phyloP scores from a whole-genome alignment of 2,329 filamentous ascomycete species.

The Thelonectria olida region DNA sequence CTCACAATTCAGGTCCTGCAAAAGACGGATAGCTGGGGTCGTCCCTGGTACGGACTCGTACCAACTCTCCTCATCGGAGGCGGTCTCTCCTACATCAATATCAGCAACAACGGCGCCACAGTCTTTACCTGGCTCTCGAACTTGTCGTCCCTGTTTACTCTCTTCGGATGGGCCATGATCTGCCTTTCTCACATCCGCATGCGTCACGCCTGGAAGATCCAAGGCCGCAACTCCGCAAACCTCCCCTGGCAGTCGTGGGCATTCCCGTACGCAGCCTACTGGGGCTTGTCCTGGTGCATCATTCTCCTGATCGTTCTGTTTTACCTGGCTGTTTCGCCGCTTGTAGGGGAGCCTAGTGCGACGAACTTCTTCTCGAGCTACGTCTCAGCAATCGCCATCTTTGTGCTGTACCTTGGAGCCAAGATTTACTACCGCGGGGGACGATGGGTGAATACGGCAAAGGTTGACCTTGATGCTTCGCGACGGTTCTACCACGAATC shows the following conservation, averaged over 20 bases:
- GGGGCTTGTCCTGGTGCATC: constrained; percentile 54
- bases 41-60: constrained; percentile 44
- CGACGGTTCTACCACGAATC: constrained; percentile 16
- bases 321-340: constrained; percentile 57
- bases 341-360: constrained; percentile 45
- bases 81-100: constrained; percentile 54
- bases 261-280: constrained; percentile 54
- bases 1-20: background rate
- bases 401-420: constrained; percentile 52
- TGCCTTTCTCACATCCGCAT: constrained; percentile 55
- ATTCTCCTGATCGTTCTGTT: constrained; percentile 57
- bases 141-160: constrained; percentile 54
- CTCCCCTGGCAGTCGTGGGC: constrained; percentile 55
- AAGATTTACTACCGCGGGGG: constrained; percentile 50
- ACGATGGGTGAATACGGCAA: background rate
- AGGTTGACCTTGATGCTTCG: constrained; percentile 13
- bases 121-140: constrained; percentile 60
- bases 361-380: constrained; percentile 58
- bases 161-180: constrained; percentile 55
- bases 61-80: constrained; percentile 61
- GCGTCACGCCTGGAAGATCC: constrained; percentile 51
- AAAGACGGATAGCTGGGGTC: constrained; percentile 20
- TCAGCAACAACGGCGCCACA: constrained; percentile 48
- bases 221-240: constrained; percentile 47
- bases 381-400: constrained; percentile 52